phyloP scores from a whole-genome alignment of 129 eudicot species.

The Pittosporum tobira region DNA sequence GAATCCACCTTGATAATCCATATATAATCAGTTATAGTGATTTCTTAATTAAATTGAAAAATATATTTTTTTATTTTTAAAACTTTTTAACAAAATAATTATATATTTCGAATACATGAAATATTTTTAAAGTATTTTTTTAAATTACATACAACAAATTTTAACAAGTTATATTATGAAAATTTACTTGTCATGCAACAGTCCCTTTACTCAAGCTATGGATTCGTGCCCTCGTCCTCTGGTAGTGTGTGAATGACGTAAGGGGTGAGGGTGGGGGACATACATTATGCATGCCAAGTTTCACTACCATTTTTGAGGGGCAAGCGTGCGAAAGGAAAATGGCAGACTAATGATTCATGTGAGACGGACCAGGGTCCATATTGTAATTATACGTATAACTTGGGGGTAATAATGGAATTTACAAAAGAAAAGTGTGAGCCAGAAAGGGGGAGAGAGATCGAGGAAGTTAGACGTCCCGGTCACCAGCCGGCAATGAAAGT shows the following conservation, averaged over 20 bases:
- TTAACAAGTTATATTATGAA: no score
- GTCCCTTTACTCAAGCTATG: background rate
- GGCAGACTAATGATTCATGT: conserved; percentile 26
- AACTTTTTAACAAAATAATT: no score
- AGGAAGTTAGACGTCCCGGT: conserved; percentile 35
- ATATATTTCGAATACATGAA: no score
- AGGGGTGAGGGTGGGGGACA: background rate
- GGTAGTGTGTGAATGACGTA: no score
- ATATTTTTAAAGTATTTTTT: no score
- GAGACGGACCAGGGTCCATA: background rate
- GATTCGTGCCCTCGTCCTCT: no score
- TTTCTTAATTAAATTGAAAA: no score
- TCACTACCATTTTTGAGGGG: background rate
- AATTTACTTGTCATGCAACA: background rate
- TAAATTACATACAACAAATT: no score
- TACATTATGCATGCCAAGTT: background rate
- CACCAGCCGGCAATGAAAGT: conserved; percentile 53
- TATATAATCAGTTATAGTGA: no score
- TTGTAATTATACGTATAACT: background rate
- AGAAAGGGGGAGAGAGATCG: conserved; percentile 6
- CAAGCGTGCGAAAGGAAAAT: conserved; percentile 33
- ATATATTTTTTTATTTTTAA: no score
- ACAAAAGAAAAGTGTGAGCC: background rate
- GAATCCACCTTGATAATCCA: no score
- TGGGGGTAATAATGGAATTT: conserved; percentile 19